Base-by-base conservation (phyloP, 805 yeast genomes). In the Brettanomyces nanus region DNA sequence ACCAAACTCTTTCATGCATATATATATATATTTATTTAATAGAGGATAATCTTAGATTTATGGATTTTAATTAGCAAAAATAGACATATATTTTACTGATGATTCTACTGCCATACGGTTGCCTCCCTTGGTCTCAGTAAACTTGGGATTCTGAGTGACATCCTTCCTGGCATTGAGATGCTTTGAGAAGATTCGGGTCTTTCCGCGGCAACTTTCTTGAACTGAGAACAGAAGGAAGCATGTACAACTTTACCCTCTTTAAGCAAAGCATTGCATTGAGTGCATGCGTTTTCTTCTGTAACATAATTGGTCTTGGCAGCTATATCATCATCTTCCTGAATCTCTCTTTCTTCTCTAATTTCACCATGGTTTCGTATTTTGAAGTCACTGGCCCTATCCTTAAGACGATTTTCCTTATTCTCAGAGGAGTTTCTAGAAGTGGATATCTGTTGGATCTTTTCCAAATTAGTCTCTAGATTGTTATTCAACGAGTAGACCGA, bases 101-200 rank as follows among this genome's bases (percentile, higher is more conserved):
- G n/a, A n/a, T n/a, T 5, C 25, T 29, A 27, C 21, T 37, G 36
- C 45, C 42, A 35, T 14, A 39, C 28, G 21, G 31, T 39, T 37
- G 46, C 44, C 38, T 31, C 53, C 48, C 31, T 47, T 46, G 13
- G 21, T 32, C 19, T 43, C n/a, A 52, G 23, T 14, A 46, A 42
- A 31, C 52, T 48, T 17, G 56, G 53, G 26, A 52, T 47, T 39
- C 56, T 43, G 33, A 47, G 46, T 4, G 53, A 49, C 29, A 51
- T 37, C 31, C 47, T 47, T 19, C 55, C 55, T 3, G 55, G 55
- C 53, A 50, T 48, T 7, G 47, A 39, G 10, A 46, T 36, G 29
- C 50, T 45, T 31, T 51, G 56, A 1, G 53, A 45, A 3, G 54
- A 51, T 6, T 40, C 51, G 9, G 53, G 48, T 6, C 35, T 17